Conservation (phyloP, 768 basidiomycete genomes). For the Pholiota molesta region DNA sequence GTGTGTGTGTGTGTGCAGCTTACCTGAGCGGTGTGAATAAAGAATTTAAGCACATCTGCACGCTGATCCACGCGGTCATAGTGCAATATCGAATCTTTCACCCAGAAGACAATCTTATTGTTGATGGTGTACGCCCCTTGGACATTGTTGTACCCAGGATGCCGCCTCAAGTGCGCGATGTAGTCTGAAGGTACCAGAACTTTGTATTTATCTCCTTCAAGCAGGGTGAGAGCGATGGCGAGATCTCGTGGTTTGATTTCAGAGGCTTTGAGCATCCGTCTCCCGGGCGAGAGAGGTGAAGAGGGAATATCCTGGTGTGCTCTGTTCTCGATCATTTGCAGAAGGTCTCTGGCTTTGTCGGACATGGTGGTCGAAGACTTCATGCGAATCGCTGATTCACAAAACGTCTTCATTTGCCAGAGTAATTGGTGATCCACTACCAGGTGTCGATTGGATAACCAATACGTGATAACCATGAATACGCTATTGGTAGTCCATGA, state of each 20-base stretch:
- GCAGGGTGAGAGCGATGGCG: constrained; percentile 44
- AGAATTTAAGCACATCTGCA: constrained; percentile 44
- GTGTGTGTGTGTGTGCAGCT: constrained; percentile 13
- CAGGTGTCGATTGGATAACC: constrained; percentile 35
- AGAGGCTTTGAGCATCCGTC: constrained; percentile 30
- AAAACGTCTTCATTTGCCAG: constrained; percentile 39
- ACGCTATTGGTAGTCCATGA: constrained; percentile 26
- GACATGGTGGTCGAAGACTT: constrained; percentile 34
- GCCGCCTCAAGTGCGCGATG: constrained; percentile 38
- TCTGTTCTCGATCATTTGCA: constrained; percentile 30
- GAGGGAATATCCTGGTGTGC: constrained; percentile 17
- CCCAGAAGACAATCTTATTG: constrained; percentile 43
- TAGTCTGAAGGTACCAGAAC: constrained; percentile 44
- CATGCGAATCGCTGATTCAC: constrained; percentile 29
- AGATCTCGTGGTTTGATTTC: constrained; percentile 42
- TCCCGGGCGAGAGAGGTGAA: constrained; percentile 22
- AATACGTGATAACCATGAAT: constrained; percentile 38
- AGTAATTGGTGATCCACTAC: constrained; percentile 33
- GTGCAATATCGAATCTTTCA: constrained; percentile 42
- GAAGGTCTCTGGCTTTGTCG: constrained; percentile 34
- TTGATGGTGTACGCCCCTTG: constrained; percentile 36
- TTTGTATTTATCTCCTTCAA: constrained; percentile 45
- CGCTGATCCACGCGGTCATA: constrained; percentile 39
- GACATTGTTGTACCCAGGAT: constrained; percentile 33
- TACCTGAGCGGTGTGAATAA: constrained; percentile 45